Percentiles rank a stretch among this genome's conserved stretches.
phyloP scores from a whole-genome alignment of 2,329 filamentous ascomycete species.

The Ramichloridium luteum region DNA sequence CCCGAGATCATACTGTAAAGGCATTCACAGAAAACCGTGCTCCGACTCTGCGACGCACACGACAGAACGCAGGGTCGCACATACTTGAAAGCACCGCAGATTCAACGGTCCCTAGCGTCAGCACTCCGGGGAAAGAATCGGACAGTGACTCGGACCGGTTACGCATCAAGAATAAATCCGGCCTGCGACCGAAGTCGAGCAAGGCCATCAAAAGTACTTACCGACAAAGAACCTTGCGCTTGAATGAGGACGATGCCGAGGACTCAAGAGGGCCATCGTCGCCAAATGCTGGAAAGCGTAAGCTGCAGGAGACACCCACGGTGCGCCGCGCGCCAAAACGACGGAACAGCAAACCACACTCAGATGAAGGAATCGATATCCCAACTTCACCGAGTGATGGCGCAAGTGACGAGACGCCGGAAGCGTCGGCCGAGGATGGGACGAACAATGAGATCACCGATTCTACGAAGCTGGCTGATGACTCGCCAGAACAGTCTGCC shows the following conservation, averaged over 20 bases:
- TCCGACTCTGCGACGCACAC: too few relatives aligned
- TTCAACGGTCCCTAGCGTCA: too few relatives aligned
- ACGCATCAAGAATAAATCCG: slow-evolving; percentile 21
- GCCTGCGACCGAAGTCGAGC: slow-evolving; percentile 21
- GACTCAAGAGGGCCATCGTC: slow-evolving; percentile 9
- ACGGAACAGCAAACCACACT: slow-evolving; percentile 12
- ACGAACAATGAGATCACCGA: too few relatives aligned
- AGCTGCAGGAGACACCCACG: slow-evolving; percentile 5
- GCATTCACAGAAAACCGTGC: too few relatives aligned
- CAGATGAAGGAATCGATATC: slow-evolving; percentile 26
- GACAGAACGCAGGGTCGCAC: too few relatives aligned
- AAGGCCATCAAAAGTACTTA: slow-evolving; percentile 22
- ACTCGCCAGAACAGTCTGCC: slow-evolving; percentile 1
- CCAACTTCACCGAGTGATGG: slow-evolving; percentile 15
- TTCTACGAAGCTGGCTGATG: background rate
- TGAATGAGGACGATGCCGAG: slow-evolving; percentile 15
- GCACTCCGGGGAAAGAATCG: background rate
- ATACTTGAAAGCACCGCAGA: too few relatives aligned
- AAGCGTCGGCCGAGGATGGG: too few relatives aligned
- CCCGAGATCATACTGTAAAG: too few relatives aligned
- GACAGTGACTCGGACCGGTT: background rate
- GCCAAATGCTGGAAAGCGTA: slow-evolving; percentile 12
- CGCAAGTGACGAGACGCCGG: too few relatives aligned
- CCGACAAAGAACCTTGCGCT: too few relatives aligned
- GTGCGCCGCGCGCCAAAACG: slow-evolving; percentile 12